Conservation (phyloP, 371 early-diverging fungal genomes). For the Dipsacomyces acuminosporus region DNA sequence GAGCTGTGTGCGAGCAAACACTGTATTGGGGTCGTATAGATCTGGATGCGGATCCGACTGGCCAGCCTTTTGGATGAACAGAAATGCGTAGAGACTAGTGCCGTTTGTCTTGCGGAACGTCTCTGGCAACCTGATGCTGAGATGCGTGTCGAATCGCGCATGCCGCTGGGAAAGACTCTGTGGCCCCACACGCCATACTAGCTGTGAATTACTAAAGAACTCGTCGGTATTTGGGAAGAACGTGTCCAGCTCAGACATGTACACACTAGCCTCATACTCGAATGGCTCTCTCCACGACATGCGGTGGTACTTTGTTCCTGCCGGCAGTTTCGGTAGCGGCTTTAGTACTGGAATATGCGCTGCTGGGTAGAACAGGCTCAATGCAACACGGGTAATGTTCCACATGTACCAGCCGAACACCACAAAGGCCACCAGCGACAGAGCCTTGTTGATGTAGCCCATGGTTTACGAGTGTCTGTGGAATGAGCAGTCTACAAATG, state of each 20-base stretch:
- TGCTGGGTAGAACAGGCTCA: slow-evolving; percentile 36
- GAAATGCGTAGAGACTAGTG: slow-evolving; percentile 24
- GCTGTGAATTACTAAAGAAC: slow-evolving; percentile 27
- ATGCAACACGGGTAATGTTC: slow-evolving; percentile 9
- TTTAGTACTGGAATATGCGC: slow-evolving; percentile 35
- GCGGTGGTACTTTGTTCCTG: slow-evolving; percentile 4
- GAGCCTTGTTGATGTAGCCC: slow-evolving; percentile 14
- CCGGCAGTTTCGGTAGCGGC: slow-evolving; percentile 4
- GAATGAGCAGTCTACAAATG: no score
- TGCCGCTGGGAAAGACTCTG: slow-evolving; percentile 22
- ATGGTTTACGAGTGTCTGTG: no score
- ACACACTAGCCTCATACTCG: slow-evolving; percentile 39
- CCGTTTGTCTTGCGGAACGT: slow-evolving; percentile 14
- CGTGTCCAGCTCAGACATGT: slow-evolving; percentile 24
- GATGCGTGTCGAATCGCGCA: slow-evolving; percentile 4
- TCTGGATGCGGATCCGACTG: slow-evolving; percentile 7
- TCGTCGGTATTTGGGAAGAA: slow-evolving; percentile 1
- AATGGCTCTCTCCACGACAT: slow-evolving; percentile 44
- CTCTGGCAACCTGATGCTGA: slow-evolving; percentile 20
- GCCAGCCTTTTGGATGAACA: slow-evolving; percentile 33
- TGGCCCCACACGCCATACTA: slow-evolving; percentile 27
- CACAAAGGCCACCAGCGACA: slow-evolving; percentile 16
- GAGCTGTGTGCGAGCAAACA: slow-evolving; percentile 28
- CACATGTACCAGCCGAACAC: slow-evolving; percentile 31
- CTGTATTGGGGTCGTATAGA: slow-evolving; percentile 13